Percentiles rank a stretch among this genome's conserved stretches.
Conservation (phyloP, 805 yeast species). For the Wickerhamomyces pijperi region DNA sequence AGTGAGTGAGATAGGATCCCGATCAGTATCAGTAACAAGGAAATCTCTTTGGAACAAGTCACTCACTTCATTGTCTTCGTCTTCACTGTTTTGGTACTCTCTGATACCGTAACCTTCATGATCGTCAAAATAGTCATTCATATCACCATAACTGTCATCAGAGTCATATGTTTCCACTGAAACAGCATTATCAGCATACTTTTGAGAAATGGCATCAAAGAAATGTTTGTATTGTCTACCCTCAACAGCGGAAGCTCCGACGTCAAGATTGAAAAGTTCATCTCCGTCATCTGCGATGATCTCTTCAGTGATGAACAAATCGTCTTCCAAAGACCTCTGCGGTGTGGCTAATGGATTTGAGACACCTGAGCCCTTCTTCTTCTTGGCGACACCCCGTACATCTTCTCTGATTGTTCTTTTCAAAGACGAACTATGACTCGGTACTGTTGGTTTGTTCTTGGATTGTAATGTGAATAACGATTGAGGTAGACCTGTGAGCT, state of each 20-base stretch:
- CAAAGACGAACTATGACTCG: neutral
- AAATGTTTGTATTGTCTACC: neutral
- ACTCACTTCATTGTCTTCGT: too few relatives aligned
- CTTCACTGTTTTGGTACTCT: too few relatives aligned
- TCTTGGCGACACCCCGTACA: neutral
- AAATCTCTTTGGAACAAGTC: too few relatives aligned
- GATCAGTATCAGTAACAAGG: too few relatives aligned
- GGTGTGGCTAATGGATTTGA: neutral
- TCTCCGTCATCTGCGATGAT: neutral
- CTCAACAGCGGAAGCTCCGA: neutral
- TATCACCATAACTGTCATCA: neutral
- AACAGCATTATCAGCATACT: neutral
- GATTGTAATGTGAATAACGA: neutral
- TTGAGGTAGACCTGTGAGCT: neutral
- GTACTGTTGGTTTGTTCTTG: neutral
- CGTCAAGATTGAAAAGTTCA: neutral
- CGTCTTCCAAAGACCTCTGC: neutral
- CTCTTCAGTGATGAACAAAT: neutral
- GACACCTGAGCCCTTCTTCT: neutral
- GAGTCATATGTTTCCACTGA: neutral
- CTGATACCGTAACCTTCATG: neutral
- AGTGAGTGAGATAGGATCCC: too few relatives aligned
- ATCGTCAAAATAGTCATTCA: neutral
- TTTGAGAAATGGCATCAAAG: neutral
- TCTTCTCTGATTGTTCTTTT: neutral